These are phyloP conservation scores for Micromonas pusilla DNA, from an alignment of 139 green algal species.

Conservation along the genomic window DNA sequence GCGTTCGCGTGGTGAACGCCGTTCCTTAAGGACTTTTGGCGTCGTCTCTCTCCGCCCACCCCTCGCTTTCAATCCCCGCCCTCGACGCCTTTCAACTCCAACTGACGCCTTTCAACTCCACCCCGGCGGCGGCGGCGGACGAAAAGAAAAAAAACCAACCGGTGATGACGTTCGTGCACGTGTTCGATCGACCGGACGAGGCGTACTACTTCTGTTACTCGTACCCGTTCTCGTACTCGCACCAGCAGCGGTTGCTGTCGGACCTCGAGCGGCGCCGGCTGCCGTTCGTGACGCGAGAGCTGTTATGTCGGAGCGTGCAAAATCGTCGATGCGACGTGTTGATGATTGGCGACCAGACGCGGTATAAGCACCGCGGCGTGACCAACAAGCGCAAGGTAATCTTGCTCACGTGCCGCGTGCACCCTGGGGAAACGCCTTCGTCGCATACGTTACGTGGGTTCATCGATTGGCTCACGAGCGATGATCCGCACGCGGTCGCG, in stretches of 20 bases:
- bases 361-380: background rate
- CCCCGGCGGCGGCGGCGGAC: background rate
- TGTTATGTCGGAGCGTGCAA: background rate
- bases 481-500: conserved; percentile 41
- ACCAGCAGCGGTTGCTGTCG: background rate
- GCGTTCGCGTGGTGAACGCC: too few relatives aligned
- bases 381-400: too few relatives aligned
- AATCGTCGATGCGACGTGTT: background rate
- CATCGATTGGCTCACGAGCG: conserved; percentile 48
- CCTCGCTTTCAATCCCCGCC: too few relatives aligned
- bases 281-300: background rate
- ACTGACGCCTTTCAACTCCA: too few relatives aligned
- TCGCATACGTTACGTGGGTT: conserved; percentile 56
- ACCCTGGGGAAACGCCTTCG: conserved; percentile 60
- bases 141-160: background rate
- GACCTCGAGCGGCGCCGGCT: background rate
- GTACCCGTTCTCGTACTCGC: conserved; percentile 1
- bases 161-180: background rate
- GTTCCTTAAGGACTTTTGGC: too few relatives aligned
- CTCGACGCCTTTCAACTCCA: too few relatives aligned
- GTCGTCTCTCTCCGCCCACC: too few relatives aligned
- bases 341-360: background rate
- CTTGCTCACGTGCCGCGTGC: conserved; percentile 54
- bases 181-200: background rate
- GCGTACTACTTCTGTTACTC: background rate